phyloP scores from a whole-genome alignment of 1,139 yeast species.

The Williopsis jadinii region DNA sequence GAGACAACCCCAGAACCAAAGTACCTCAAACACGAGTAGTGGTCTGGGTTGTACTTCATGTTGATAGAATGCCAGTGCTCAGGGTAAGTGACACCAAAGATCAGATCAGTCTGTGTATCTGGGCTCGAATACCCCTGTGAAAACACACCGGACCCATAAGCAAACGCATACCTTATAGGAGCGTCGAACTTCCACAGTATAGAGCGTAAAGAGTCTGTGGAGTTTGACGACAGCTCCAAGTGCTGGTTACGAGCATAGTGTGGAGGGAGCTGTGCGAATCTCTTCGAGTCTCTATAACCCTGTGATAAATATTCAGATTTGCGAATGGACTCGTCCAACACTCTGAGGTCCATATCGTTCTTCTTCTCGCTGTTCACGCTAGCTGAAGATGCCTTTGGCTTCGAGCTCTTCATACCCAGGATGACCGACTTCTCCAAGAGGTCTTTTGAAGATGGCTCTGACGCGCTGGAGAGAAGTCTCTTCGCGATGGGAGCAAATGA shows the following conservation, averaged over 20 bases:
- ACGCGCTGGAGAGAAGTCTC: constrained; percentile 11
- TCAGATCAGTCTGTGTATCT: constrained; percentile 76
- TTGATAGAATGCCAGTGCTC: constrained; percentile 71
- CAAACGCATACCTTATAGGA: constrained; percentile 71
- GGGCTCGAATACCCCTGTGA: constrained; percentile 47
- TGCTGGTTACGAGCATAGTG: constrained; percentile 55
- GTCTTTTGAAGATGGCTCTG: constrained; percentile 17
- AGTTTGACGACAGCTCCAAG: constrained; percentile 37
- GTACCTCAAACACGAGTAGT: constrained; percentile 62
- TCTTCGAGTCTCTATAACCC: constrained; percentile 33
- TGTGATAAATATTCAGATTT: constrained; percentile 28
- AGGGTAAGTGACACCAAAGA: constrained; percentile 75
- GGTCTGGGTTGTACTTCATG: constrained; percentile 55
- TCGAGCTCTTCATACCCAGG: neutral
- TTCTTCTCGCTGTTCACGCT: constrained; percentile 1
- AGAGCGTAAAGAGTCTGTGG: constrained; percentile 40
- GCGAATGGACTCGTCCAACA: constrained; percentile 28
- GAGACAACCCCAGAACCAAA: constrained; percentile 59
- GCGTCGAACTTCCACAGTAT: constrained; percentile 56
- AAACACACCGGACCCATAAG: constrained; percentile 95
- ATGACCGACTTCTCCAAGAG: constrained; percentile 15
- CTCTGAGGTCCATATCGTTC: constrained; percentile 17
- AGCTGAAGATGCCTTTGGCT: neutral
- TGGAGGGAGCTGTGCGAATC: constrained; percentile 43
- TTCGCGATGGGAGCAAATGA: neutral